Evolutionary conservation across 2,329 filamentous ascomycete species (phyloP).

Genomic region (Nemania abortiva): DNA sequence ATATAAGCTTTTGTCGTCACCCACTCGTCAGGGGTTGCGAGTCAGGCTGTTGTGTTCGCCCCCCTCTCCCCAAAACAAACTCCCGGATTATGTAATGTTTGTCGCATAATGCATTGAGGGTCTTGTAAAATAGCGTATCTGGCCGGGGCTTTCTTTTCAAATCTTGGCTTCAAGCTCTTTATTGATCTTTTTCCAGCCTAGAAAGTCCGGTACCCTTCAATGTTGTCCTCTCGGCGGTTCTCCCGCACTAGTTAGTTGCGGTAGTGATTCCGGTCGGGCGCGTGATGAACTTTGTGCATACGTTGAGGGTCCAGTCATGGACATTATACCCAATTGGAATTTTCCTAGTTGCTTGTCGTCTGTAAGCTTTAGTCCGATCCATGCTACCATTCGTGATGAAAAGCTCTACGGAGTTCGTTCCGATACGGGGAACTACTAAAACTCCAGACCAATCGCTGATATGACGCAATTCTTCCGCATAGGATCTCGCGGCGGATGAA

Average conservation of each 20-base stretch:
- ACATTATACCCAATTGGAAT: background rate
- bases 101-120: background rate
- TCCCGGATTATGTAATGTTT: background rate
- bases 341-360: background rate
- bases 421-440: background rate
- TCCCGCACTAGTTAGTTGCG: background rate
- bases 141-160: background rate
- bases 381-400: background rate
- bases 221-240: background rate
- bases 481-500: slow-evolving; percentile 2
- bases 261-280: background rate
- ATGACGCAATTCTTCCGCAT: background rate
- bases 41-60: too few relatives aligned
- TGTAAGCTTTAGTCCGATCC: background rate
- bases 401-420: background rate
- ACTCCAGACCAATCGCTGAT: background rate
- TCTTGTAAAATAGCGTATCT: background rate
- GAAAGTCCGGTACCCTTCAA: background rate
- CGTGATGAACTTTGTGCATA: background rate
- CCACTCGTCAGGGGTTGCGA: too few relatives aligned
- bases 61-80: background rate
- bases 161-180: background rate
- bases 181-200: background rate
- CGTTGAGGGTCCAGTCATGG: background rate
- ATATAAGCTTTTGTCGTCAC: too few relatives aligned